Evolutionary conservation across 139 green algal genomes (phyloP).

Genomic region (Chlamydomonas sp.): DNA sequence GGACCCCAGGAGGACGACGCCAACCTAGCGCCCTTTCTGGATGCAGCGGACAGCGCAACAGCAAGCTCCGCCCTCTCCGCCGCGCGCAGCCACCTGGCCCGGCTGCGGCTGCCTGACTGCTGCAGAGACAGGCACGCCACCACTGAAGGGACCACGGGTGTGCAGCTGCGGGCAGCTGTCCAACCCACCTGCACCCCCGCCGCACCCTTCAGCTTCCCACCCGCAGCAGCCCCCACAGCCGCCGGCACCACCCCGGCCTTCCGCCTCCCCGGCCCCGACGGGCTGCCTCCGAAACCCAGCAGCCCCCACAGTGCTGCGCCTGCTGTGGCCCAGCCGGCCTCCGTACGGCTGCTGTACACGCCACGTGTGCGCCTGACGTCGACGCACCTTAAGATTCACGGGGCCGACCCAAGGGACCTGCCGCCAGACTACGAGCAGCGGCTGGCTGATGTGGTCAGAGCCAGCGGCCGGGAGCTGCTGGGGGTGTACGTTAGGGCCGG

Average conservation of each 20-base stretch:
- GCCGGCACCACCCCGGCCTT: background rate
- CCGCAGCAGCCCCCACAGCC: background rate
- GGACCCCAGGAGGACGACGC: too few species aligned
- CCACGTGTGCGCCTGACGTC: background rate
- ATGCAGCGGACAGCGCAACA: too few species aligned
- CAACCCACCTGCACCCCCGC: too few species aligned
- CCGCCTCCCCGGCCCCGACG: background rate
- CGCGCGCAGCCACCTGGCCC: too few species aligned
- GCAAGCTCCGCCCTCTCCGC: too few species aligned
- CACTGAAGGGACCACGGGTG: too few species aligned
- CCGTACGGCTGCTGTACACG: background rate
- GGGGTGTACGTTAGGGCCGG: slow-evolving; percentile 27
- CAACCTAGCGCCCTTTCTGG: too few species aligned
- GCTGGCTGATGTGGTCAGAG: background rate
- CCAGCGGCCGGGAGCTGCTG: background rate
- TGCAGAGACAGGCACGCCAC: too few species aligned
- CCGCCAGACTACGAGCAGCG: background rate
- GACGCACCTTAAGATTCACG: slow-evolving; percentile 27
- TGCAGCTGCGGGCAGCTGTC: too few species aligned
- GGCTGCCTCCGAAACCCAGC: background rate
- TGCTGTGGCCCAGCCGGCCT: background rate
- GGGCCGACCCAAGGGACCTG: slow-evolving; percentile 1
- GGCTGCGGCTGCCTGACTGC: too few species aligned
- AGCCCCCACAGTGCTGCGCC: background rate
- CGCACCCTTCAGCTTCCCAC: too few species aligned